A percentile compares a stretch with the other conserved stretches of the same genome.
Conservation (phyloP, 2,329 filamentous ascomycete genomes). For the Ceratocystis alfenasii region DNA sequence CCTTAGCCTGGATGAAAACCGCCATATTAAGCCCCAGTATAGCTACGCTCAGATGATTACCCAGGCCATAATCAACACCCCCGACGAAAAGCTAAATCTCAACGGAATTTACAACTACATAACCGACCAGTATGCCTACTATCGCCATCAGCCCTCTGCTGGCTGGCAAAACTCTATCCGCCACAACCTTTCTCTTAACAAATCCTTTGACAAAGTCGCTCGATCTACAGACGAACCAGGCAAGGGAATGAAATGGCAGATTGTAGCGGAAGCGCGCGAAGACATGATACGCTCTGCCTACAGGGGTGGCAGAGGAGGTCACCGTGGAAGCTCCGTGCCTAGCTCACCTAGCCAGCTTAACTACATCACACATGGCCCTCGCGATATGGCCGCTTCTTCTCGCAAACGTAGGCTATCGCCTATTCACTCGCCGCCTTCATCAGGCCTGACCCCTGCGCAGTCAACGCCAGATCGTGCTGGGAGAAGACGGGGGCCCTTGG, state of each 20-base stretch:
- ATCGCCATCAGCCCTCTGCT: constrained; percentile 60
- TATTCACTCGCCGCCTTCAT: constrained; percentile 43
- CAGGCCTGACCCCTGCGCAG: constrained; percentile 39
- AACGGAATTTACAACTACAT: constrained; percentile 93
- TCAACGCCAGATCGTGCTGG: constrained; percentile 45
- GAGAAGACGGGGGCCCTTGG: constrained; percentile 25
- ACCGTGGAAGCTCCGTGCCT: constrained; percentile 56
- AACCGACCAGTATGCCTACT: constrained; percentile 83
- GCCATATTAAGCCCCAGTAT: constrained; percentile 87
- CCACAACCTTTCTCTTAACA: constrained; percentile 90
- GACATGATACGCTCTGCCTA: constrained; percentile 71
- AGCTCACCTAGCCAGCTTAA: constrained; percentile 53
- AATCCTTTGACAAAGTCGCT: constrained; percentile 86
- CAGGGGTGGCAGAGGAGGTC: constrained; percentile 49
- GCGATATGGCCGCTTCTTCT: constrained; percentile 42
- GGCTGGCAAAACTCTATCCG: constrained; percentile 99
- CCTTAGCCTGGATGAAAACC: constrained; percentile 69
- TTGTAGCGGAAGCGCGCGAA: constrained; percentile 69
- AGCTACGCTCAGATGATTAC: constrained; percentile 97
- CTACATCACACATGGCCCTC: constrained; percentile 48
- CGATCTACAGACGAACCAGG: constrained; percentile 88
- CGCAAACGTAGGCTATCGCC: constrained; percentile 47
- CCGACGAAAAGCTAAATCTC: constrained; percentile 79
- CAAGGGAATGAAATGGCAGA: constrained; percentile 99
- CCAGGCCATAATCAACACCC: constrained; percentile 79